Evolutionary conservation across 345 rosid species (phyloP), one percentile per base, ranked within the genome.

Genomic region (Eucalyptus urophylla): DNA sequence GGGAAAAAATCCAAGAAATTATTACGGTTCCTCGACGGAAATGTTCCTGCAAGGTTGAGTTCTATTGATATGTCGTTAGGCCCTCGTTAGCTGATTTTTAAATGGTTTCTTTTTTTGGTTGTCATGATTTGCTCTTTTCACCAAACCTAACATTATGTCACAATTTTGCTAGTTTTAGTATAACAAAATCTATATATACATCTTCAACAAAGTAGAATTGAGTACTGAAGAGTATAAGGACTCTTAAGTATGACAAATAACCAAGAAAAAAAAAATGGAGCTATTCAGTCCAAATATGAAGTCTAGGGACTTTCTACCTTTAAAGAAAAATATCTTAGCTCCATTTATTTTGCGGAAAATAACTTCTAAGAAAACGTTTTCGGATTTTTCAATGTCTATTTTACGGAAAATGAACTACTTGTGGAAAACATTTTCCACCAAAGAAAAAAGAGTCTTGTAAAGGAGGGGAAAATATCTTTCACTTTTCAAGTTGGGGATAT

Each of bases 331-430:
- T 51, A n/a, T n/a, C n/a, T n/a, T n/a, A 16, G 1, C 54, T 15
- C 5, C 21, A 51, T 49, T 49, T 15, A 6, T 49, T 49, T 49
- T 49, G 1, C 0, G 3, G 5, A 49, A 49, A 49, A 49, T 49
- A 49, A 13, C 16, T 49, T 49, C 1, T 49, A 49, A 1, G 16
- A 49, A 49, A 49, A 13, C 6, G 6, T 13, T 49, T 49, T 1
- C 5, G 1, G 16, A 49, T 49, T 13, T 49, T 49, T 1, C 3
- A 1, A 13, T 49, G 6, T 13, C 5, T 49, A 2, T 49, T 49
- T 49, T 49, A 49, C 1, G 16, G 16, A 49, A 49, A 49, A 49
- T 49, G 50, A 49, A 49, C 6, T 49, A 49, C 16, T 49, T 0
- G 6, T 49, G 16, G 1, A 49, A 49, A 49, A 49, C 15, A 49